A percentile compares a stretch with the other conserved stretches of the same genome.
Conservation (phyloP, 352 stramenopile genomes). For the Phytophthora aleatoria region DNA sequence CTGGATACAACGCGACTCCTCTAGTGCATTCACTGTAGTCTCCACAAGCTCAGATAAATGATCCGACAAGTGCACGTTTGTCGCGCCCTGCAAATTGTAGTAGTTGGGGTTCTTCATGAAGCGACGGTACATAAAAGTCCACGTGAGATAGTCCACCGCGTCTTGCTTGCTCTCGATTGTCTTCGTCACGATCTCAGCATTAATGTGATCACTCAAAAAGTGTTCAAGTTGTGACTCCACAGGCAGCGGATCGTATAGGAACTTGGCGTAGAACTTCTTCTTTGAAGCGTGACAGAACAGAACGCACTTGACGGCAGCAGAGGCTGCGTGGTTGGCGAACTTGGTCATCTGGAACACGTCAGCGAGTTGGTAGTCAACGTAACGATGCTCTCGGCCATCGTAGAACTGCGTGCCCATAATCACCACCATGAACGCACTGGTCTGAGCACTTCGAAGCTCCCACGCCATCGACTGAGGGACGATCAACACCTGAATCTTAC, state of each 20-base stretch:
- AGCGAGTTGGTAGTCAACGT: constrained; percentile 97
- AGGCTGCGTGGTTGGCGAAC: constrained; percentile 59
- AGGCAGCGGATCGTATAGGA: constrained; percentile 99
- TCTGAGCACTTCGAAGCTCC: constrained; percentile 75
- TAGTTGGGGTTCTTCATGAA: constrained; percentile 99
- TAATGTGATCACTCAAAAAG: constrained; percentile 98
- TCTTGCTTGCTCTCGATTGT: constrained; percentile 99
- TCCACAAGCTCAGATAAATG: constrained; percentile 99
- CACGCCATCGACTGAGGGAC: constrained; percentile 95
- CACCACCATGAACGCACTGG: constrained; percentile 93
- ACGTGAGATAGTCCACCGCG: constrained; percentile 99
- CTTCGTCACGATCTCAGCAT: constrained; percentile 98
- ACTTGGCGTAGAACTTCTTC: constrained; percentile 98
- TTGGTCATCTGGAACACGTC: constrained; percentile 99
- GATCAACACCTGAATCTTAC: constrained; percentile 93
- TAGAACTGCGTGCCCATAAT: constrained; percentile 99
- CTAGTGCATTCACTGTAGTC: constrained; percentile 95
- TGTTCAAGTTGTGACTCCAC: constrained; percentile 99
- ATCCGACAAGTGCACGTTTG: constrained; percentile 95
- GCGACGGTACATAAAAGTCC: constrained; percentile 99
- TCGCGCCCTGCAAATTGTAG: constrained; percentile 97
- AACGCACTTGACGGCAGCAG: constrained; percentile 90
- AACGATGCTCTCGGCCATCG: constrained; percentile 95
- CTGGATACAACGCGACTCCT: constrained; percentile 96
- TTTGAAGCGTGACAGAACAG: constrained; percentile 97